Percentiles rank a stretch among this genome's conserved stretches.
Evolutionary conservation across 257 asterid genomes (phyloP).

Genomic region (Solanum commersonii): DNA sequence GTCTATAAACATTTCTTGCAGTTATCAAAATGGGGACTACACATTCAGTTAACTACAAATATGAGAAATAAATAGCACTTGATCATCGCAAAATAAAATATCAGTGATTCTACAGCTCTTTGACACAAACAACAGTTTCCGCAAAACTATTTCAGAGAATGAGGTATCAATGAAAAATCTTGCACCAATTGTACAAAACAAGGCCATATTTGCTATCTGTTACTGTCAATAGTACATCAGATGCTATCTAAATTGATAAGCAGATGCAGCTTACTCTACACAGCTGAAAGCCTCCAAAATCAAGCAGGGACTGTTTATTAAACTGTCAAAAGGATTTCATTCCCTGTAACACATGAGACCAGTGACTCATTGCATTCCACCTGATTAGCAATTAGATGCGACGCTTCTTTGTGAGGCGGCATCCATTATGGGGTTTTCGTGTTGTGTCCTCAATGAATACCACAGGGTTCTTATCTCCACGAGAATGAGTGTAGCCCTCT

Average conservation of each 20-base stretch:
- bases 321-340: not conserved
- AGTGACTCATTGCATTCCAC: not conserved
- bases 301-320: not conserved
- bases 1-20: not conserved
- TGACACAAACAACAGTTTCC: not conserved
- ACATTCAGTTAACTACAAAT: not conserved
- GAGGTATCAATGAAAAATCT: not conserved
- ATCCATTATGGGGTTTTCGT: slow-evolving; percentile 77
- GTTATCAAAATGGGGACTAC: not conserved
- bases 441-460: slow-evolving; percentile 86
- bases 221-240: not conserved
- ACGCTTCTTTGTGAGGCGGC: slow-evolving; percentile 68
- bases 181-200: not conserved
- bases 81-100: not conserved
- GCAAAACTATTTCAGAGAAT: not conserved
- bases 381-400: slow-evolving; percentile 36
- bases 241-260: not conserved
- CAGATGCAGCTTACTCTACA: not conserved
- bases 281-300: not conserved
- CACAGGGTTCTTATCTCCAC: slow-evolving; percentile 56
- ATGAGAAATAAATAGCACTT: not conserved
- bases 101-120: not conserved
- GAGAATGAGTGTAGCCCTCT: slow-evolving; percentile 71
- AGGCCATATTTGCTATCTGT: not conserved
- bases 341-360: not conserved